Evolutionary conservation across 1,139 yeast species (phyloP).

Genomic region (Magnusiomyces fungicola): DNA sequence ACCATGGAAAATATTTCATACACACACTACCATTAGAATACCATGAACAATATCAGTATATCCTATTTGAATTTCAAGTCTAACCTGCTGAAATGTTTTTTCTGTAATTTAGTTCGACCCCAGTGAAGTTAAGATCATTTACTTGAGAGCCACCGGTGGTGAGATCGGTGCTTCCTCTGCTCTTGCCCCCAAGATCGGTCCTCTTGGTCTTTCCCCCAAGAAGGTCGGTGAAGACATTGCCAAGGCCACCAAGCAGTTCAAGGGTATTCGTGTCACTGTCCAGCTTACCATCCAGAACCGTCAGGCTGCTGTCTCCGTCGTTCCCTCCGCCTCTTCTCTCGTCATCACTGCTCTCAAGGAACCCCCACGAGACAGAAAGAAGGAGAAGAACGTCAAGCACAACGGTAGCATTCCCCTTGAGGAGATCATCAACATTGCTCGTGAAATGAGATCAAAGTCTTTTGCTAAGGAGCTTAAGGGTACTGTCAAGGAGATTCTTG

Average conservation of each 20-base stretch:
- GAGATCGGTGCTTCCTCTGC: slow-evolving; percentile 99
- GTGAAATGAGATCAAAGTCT: slow-evolving; percentile 95
- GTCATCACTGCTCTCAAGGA: slow-evolving; percentile 99
- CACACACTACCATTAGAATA: no score
- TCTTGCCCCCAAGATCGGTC: slow-evolving; percentile 99
- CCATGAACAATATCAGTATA: no score
- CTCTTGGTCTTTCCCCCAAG: slow-evolving; percentile 99
- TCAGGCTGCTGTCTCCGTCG: slow-evolving; percentile 99
- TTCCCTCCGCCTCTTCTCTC: slow-evolving; percentile 98
- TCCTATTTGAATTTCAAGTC: no score
- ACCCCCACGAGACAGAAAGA: slow-evolving; percentile 99
- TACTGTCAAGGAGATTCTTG: slow-evolving; percentile 96
- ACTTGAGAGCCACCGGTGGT: slow-evolving; percentile 99
- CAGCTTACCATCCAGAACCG: slow-evolving; percentile 99
- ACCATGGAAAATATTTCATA: no score
- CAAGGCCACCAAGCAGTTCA: slow-evolving; percentile 98
- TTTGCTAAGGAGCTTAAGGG: slow-evolving; percentile 97
- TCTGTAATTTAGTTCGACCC: slow-evolving; percentile 68
- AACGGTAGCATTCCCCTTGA: slow-evolving; percentile 97
- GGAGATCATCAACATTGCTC: slow-evolving; percentile 95
- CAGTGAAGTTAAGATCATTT: slow-evolving; percentile 94
- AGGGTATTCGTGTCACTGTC: slow-evolving; percentile 99
- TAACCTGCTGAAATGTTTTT: background rate
- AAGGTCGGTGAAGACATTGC: slow-evolving; percentile 99
- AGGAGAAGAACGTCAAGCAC: slow-evolving; percentile 99